Percentiles rank a stretch among this genome's conserved stretches.
These are phyloP conservation scores for Xylaria sp. DNA, from an alignment of 2,329 filamentous ascomycete species.

Conservation along the genomic window DNA sequence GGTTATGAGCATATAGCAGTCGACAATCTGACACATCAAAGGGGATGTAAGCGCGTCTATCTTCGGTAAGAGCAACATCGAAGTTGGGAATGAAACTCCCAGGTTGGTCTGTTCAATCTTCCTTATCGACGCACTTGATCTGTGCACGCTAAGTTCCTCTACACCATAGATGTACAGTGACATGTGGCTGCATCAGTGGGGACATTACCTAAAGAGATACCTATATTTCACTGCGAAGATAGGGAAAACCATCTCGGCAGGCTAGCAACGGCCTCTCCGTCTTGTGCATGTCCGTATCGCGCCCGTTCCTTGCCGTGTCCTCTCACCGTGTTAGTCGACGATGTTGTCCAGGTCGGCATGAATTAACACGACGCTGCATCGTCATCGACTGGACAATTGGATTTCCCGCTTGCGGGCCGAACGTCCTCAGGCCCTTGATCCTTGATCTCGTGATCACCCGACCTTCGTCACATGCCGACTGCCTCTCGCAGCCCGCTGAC, in stretches of 20 bases:
- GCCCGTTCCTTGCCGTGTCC: conserved; percentile 28
- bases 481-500: conserved; percentile 14
- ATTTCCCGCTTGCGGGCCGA: conserved; percentile 23
- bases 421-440: conserved; percentile 13
- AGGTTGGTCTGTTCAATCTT: neutral
- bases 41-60: neutral
- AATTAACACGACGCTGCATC: conserved; percentile 20
- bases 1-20: conserved; percentile 8
- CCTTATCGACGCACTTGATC: neutral
- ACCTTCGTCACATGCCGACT: conserved; percentile 37
- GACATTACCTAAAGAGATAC: neutral
- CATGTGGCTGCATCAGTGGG: conserved; percentile 3
- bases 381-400: conserved; percentile 18
- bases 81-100: neutral
- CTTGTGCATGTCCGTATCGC: conserved; percentile 12
- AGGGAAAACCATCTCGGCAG: conserved; percentile 25
- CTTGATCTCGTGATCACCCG: conserved; percentile 31
- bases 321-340: conserved; percentile 22
- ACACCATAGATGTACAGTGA: neutral
- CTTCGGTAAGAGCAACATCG: neutral
- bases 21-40: neutral
- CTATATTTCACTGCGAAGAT: neutral
- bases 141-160: conserved; percentile 17
- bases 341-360: conserved; percentile 4
- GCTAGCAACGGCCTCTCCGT: conserved; percentile 39